phyloP scores from a whole-genome alignment of 1,284 basidiomycete species.

The Tilletia indica region DNA sequence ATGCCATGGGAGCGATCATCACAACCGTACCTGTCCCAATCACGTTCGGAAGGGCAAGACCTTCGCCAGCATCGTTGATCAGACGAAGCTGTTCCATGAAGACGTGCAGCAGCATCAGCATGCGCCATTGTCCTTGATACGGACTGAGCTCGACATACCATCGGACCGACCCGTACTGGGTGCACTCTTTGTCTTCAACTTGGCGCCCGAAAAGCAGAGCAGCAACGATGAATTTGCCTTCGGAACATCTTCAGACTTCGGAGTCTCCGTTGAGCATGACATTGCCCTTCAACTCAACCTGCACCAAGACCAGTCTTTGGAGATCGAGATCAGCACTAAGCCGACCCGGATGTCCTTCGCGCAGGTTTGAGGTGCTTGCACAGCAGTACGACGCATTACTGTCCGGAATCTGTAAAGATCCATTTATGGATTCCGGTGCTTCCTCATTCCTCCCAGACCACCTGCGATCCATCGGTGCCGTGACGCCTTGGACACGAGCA shows the following conservation, averaged over 20 bases:
- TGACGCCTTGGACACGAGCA: conserved; percentile 4
- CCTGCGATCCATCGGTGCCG: conserved; percentile 1
- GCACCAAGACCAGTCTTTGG: conserved; percentile 26
- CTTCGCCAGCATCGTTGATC: conserved; percentile 30
- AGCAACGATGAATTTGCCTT: conserved; percentile 9
- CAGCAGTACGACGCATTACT: conserved; percentile 37
- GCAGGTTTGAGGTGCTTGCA: conserved; percentile 36
- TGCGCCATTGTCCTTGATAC: conserved; percentile 34
- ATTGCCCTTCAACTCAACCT: conserved; percentile 46
- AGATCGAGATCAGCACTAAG: conserved; percentile 38
- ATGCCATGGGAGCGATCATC: conserved; percentile 47
- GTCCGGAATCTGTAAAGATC: conserved; percentile 24
- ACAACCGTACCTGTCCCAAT: conserved; percentile 51
- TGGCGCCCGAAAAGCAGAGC: conserved; percentile 32
- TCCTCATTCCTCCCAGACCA: not conserved
- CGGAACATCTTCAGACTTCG: conserved; percentile 33
- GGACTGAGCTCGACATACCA: conserved; percentile 39
- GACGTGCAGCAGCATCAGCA: conserved; percentile 35
- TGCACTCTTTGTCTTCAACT: conserved; percentile 50
- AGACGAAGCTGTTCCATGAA: conserved; percentile 34
- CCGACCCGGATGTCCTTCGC: conserved; percentile 27
- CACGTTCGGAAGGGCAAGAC: conserved; percentile 23
- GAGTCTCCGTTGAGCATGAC: conserved; percentile 47
- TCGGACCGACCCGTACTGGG: conserved; percentile 46
- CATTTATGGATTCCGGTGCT: not conserved